Conservation (phyloP, 805 yeast genomes). For the Ogataea degrootiae region DNA sequence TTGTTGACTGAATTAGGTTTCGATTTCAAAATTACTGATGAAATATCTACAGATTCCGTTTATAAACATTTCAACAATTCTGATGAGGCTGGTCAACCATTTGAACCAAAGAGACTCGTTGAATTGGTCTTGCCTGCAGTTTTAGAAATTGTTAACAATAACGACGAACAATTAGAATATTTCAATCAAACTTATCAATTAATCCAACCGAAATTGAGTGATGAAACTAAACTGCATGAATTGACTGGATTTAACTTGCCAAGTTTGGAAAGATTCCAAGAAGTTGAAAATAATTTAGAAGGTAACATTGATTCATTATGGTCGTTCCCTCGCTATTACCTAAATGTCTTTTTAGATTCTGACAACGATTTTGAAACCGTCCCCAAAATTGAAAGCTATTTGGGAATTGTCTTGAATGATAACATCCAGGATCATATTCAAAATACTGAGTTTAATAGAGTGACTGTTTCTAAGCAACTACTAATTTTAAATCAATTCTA, state of each 20-base stretch:
- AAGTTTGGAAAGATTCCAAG: constrained; percentile 30
- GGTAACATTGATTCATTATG: constrained; percentile 64
- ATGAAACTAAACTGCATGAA: constrained; percentile 12
- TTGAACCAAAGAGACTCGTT: constrained; percentile 44
- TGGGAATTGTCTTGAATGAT: constrained; percentile 68
- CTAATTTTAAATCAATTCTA: constrained; percentile 70
- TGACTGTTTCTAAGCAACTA: constrained; percentile 80
- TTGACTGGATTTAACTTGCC: constrained; percentile 28
- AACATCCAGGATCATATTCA: constrained; percentile 68
- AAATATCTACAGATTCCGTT: constrained; percentile 5
- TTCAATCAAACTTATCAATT: constrained; percentile 33
- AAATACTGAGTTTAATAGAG: constrained; percentile 82
- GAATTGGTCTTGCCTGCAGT: constrained; percentile 47
- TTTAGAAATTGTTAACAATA: constrained; percentile 11
- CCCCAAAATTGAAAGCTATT: constrained; percentile 47
- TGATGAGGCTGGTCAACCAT: constrained; percentile 37
- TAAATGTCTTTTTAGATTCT: constrained; percentile 55
- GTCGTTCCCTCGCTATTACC: constrained; percentile 55
- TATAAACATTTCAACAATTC: background rate
- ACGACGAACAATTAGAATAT: constrained; percentile 36
- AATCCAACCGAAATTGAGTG: constrained; percentile 10
- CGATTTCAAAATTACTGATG: constrained; percentile 10
- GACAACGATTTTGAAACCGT: constrained; percentile 61
- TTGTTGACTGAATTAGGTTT: constrained; percentile 39
- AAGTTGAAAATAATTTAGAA: constrained; percentile 19